Conservation (phyloP, 768 basidiomycete genomes). For the Psilocybe cyanescens region DNA sequence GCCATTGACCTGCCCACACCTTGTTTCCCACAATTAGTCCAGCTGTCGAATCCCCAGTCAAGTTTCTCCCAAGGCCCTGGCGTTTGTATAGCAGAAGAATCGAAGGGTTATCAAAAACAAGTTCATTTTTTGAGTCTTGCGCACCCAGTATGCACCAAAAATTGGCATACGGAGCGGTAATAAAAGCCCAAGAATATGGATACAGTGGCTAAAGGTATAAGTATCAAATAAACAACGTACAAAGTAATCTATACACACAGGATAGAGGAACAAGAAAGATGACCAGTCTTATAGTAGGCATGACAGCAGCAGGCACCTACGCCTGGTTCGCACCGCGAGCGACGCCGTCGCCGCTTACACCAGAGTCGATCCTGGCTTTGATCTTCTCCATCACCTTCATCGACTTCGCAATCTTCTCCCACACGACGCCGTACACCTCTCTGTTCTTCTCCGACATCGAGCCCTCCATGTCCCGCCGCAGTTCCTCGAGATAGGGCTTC, state of each 20-base stretch:
- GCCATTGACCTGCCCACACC: no score
- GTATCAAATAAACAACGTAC: no score
- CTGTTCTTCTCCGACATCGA: slow-evolving; percentile 21
- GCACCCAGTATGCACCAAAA: no score
- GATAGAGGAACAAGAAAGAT: background rate
- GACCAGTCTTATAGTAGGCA: background rate
- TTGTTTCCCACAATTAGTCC: no score
- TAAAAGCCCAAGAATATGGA: no score
- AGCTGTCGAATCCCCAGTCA: no score
- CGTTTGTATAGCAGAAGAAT: no score
- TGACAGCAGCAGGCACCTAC: background rate
- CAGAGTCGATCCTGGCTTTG: background rate
- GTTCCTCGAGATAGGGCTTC: slow-evolving; percentile 20
- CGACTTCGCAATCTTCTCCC: slow-evolving; percentile 22
- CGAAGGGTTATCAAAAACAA: no score
- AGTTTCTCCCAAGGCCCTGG: no score
- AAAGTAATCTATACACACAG: background rate
- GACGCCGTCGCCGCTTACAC: background rate
- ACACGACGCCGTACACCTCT: slow-evolving; percentile 21
- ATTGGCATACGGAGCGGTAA: no score
- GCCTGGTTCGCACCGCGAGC: background rate
- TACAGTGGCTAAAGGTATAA: no score
- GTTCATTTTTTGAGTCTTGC: no score
- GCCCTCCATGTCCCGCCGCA: slow-evolving; percentile 19
- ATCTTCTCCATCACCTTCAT: slow-evolving; percentile 16